These are phyloP conservation scores for Lasiodiplodia sp. DNA, from an alignment of 2,329 filamentous ascomycete species.

Conservation along the genomic window DNA sequence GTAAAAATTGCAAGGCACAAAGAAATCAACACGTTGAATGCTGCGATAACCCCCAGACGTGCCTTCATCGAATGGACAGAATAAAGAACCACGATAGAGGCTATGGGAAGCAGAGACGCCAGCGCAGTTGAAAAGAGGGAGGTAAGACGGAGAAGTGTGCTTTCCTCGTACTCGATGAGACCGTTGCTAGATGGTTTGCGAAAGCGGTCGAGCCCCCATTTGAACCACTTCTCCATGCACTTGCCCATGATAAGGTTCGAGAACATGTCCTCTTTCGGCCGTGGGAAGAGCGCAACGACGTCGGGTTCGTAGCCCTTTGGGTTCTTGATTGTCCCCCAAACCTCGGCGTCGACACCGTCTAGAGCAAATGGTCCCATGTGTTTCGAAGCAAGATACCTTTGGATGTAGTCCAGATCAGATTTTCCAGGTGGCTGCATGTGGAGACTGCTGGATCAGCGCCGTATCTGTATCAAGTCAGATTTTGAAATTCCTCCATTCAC, in stretches of 20 bases:
- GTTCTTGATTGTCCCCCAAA: background rate
- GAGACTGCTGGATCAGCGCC: conserved; percentile 29
- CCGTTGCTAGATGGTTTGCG: background rate
- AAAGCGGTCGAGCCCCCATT: background rate
- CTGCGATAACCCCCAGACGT: background rate
- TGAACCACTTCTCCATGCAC: background rate
- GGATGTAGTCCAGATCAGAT: conserved; percentile 31
- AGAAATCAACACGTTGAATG: conserved; percentile 10
- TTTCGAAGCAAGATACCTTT: conserved; percentile 28
- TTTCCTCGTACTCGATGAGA: background rate
- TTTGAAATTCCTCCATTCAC: too few species aligned
- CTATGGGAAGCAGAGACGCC: conserved; percentile 9
- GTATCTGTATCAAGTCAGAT: conserved; percentile 12
- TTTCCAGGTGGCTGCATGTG: conserved; percentile 22
- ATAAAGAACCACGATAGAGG: conserved; percentile 9
- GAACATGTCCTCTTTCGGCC: background rate
- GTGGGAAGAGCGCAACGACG: background rate
- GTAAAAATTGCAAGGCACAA: conserved; percentile 6
- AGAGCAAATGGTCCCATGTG: conserved; percentile 3
- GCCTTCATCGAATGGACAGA: conserved; percentile 1
- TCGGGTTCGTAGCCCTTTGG: background rate
- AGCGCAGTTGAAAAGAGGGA: background rate
- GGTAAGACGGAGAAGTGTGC: background rate
- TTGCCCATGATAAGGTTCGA: background rate
- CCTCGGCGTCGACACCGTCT: background rate